Percentiles rank a stretch among this genome's conserved stretches.
phyloP scores from a whole-genome alignment of 805 yeast species.

The Nakazawaea ishiwadae region DNA sequence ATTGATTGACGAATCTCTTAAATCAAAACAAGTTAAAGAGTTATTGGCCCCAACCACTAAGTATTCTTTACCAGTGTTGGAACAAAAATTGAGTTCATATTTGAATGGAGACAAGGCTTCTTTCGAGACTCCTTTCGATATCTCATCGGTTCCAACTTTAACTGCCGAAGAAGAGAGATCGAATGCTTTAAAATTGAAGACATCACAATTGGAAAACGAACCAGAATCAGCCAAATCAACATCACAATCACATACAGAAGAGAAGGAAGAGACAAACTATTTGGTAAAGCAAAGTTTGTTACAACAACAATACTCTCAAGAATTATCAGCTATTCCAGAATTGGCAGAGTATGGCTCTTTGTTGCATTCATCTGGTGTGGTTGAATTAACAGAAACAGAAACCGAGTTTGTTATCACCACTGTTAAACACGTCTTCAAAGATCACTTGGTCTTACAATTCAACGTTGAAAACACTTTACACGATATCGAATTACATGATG shows the following conservation, averaged over 20 bases:
- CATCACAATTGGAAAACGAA: slow-evolving; percentile 24
- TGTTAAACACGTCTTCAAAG: slow-evolving; percentile 75
- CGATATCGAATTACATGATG: slow-evolving; percentile 72
- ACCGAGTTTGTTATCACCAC: slow-evolving; percentile 89
- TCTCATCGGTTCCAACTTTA: slow-evolving; percentile 58
- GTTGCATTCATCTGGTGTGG: slow-evolving; percentile 60
- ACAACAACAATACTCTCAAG: slow-evolving; percentile 67
- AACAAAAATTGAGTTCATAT: slow-evolving; percentile 69
- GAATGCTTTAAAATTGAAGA: slow-evolving; percentile 52
- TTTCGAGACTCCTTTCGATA: slow-evolving; percentile 63
- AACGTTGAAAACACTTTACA: slow-evolving; percentile 80
- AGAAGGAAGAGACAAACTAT: slow-evolving; percentile 23
- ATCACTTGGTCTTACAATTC: slow-evolving; percentile 74
- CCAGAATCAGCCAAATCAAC: slow-evolving; percentile 17
- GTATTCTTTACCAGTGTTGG: slow-evolving; percentile 75
- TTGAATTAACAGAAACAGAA: slow-evolving; percentile 82
- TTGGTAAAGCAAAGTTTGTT: slow-evolving; percentile 28
- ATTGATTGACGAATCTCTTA: slow-evolving; percentile 29
- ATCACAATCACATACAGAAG: slow-evolving; percentile 15
- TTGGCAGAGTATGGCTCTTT: slow-evolving; percentile 69
- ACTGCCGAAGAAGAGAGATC: slow-evolving; percentile 68
- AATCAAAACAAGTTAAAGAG: slow-evolving; percentile 32
- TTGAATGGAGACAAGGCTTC: slow-evolving; percentile 48
- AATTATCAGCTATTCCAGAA: slow-evolving; percentile 67
- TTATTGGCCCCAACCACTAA: slow-evolving; percentile 64